Evolutionary conservation across 2,329 filamentous ascomycete species (phyloP).

Genomic region (Hypoxylon sp.): DNA sequence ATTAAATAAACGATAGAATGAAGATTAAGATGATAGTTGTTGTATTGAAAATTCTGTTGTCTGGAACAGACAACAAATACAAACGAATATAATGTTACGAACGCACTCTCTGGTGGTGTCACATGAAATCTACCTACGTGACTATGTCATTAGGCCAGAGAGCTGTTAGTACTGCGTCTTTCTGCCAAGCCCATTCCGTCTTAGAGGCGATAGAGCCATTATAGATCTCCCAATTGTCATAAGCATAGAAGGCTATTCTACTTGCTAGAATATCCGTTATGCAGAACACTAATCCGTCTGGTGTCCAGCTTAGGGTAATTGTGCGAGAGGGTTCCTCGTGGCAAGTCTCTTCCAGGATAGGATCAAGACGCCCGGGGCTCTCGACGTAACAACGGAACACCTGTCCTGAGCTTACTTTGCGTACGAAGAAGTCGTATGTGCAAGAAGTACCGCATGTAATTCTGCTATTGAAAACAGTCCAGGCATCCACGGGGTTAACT

Average conservation of each 20-base stretch:
- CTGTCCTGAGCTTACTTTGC: constrained; percentile 13
- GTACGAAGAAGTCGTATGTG: constrained; percentile 18
- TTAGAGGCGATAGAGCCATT: constrained; percentile 6
- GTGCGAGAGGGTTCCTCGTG: constrained; percentile 1
- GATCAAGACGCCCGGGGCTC: neutral
- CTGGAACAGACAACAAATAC: no score
- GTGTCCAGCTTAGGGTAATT: constrained; percentile 15
- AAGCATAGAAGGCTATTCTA: constrained; percentile 14
- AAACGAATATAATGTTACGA: no score
- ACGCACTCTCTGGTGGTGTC: no score
- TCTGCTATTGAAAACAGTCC: constrained; percentile 29
- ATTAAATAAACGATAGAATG: no score
- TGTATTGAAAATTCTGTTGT: no score
- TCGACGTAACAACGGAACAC: constrained; percentile 4
- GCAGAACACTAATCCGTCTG: constrained; percentile 11
- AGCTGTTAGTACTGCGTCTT: no score
- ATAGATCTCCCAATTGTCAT: constrained; percentile 14
- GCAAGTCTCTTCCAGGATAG: constrained; percentile 12
- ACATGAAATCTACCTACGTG: no score
- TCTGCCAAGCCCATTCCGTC: constrained; percentile 22
- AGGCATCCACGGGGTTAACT: neutral
- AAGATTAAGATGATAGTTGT: no score
- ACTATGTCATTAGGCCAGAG: no score
- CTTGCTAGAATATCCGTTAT: constrained; percentile 16
- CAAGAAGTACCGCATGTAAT: constrained; percentile 22